Base-by-base conservation (phyloP, 2,329 filamentous ascomycete species). In the Fusarium algeriense region DNA sequence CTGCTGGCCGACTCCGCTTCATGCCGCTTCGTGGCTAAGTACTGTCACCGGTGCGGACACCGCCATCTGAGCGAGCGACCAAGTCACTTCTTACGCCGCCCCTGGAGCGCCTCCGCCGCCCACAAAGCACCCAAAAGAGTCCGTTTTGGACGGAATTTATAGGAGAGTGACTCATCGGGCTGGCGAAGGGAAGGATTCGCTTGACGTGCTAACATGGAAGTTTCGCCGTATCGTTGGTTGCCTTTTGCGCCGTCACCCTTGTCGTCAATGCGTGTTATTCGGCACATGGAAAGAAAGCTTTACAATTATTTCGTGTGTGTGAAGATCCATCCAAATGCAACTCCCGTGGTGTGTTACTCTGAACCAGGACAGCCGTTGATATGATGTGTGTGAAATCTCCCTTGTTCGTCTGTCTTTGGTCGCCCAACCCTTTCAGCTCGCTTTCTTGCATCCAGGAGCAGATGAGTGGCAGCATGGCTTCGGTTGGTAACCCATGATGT, bases 91-190 rank as follows among this genome's bases (percentile, higher is more conserved):
- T 64, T 64, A 50, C 63, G 66, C 60, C 60, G 62, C 62, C 60
- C 49, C 60, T 65, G 62, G 64, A 70, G 65, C 58, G 65, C 67
- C 64, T 62, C 61, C 63, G 63, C 68, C 63, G 66, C 64, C 59
- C 58, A 64, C 64, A 75, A 73, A 43, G 54, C 37, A 58, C 63
- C 64, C 40, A 41, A 53, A 70, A 69, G 50, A 62, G 64, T 73
- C 50, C 60, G 50, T 64, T 54, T 56, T 59, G 50, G 45, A 65
- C 55, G 57, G 53, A 49, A 64, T 56, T 43, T 59, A 46, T 67
- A 43, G 38, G 26, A 62, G 35, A 63, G 68, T 76, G 74, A 76
- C 64, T 75, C 74, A 76, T 74, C 65, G 54, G 72, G 54, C 65
- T 67, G 56, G 69, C 52, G 61, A 60, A 60, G 62, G 57, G 45